phyloP scores from a whole-genome alignment of 345 rosid species.

The Aethionema arabicum region DNA sequence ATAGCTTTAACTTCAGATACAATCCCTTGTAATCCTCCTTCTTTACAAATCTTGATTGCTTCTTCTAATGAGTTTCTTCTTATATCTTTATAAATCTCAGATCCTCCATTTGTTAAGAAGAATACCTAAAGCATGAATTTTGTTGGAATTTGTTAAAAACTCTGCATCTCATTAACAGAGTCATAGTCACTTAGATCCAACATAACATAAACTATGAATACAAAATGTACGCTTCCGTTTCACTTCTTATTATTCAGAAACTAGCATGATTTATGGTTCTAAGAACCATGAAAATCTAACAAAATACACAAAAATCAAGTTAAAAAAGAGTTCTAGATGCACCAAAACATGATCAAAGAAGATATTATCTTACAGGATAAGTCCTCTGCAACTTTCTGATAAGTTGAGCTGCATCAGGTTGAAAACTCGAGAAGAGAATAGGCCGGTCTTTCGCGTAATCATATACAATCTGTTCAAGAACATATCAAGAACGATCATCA shows the following conservation, averaged over 20 bases:
- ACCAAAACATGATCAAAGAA: slow-evolving; percentile 45
- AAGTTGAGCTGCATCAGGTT: slow-evolving; percentile 61
- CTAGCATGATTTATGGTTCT: too few species aligned
- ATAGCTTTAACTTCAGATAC: slow-evolving; percentile 65
- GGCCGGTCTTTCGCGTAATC: slow-evolving; percentile 44
- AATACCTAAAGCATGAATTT: slow-evolving; percentile 45
- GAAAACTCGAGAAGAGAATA: slow-evolving; percentile 62
- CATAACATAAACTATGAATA: too few species aligned
- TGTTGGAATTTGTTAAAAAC: too few species aligned
- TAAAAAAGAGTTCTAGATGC: too few species aligned
- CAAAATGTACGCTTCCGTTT: too few species aligned
- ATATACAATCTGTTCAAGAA: slow-evolving; percentile 46
- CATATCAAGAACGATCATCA: neutral
- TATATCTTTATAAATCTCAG: slow-evolving; percentile 46
- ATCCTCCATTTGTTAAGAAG: slow-evolving; percentile 70
- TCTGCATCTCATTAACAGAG: too few species aligned
- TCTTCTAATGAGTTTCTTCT: slow-evolving; percentile 65
- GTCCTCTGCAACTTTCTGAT: slow-evolving; percentile 46
- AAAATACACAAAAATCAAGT: too few species aligned
- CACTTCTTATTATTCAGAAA: too few species aligned
- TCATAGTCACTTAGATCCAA: too few species aligned
- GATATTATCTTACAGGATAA: slow-evolving; percentile 53
- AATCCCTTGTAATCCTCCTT: slow-evolving; percentile 58
- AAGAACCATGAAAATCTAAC: too few species aligned
- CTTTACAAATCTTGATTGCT: slow-evolving; percentile 56